Percentiles rank a stretch among this genome's conserved stretches.
Evolutionary conservation across 2,329 filamentous ascomycete species (phyloP).

Genomic region (Tolypocladium ophioglossoides): DNA sequence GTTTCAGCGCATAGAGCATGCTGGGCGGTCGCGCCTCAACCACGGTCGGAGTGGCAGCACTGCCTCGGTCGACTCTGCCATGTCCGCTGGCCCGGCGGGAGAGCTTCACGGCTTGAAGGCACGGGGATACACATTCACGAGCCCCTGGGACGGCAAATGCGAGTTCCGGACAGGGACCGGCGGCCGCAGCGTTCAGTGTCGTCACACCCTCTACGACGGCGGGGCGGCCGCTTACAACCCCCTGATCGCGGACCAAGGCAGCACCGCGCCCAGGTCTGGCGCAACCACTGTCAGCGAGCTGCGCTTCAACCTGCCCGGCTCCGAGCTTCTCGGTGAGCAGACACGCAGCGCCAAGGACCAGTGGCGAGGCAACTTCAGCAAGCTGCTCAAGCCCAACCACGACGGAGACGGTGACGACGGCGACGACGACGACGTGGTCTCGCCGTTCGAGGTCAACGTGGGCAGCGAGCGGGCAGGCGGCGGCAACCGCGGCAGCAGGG

Average conservation of each 20-base stretch:
- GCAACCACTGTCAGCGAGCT: conserved; percentile 62
- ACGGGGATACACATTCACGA: conserved; percentile 65
- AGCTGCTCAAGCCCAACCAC: conserved; percentile 23
- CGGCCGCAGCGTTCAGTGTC: conserved; percentile 65
- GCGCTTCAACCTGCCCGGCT: conserved; percentile 73
- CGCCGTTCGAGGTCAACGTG: conserved; percentile 57
- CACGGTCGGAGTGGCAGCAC: conserved; percentile 19
- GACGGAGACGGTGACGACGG: conserved; percentile 24
- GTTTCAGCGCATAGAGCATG: conserved; percentile 26
- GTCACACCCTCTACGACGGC: conserved; percentile 51
- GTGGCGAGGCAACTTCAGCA: conserved; percentile 31
- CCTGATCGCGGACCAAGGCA: conserved; percentile 25
- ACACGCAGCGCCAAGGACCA: conserved; percentile 20
- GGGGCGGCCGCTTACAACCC: conserved; percentile 28
- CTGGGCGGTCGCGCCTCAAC: conserved; percentile 10
- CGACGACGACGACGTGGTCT: conserved; percentile 25
- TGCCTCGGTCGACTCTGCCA: conserved; percentile 17
- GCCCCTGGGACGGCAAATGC: conserved; percentile 80
- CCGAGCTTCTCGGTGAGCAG: conserved; percentile 33
- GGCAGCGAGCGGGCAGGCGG: conserved; percentile 79
- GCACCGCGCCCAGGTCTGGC: conserved; percentile 17
- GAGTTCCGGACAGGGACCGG: conserved; percentile 72
- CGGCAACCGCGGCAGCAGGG: conserved; percentile 72
- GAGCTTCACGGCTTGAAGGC: conserved; percentile 28
- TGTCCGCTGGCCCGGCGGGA: background rate